phyloP scores from a whole-genome alignment of 192 early-diverging fungal genomes.

The Coemansia sp. region DNA sequence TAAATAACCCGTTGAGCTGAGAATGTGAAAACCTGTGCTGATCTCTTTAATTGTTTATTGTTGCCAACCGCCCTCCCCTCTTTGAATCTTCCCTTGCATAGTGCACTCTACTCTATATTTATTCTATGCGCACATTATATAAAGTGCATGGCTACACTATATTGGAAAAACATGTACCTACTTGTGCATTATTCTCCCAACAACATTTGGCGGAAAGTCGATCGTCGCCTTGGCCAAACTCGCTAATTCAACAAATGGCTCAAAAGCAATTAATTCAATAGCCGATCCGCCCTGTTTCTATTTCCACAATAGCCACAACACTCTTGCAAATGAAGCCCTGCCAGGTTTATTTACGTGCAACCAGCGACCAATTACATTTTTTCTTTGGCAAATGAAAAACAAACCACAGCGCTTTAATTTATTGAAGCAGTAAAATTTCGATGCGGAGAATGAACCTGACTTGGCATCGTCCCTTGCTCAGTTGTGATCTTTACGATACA shows the following conservation, averaged over 20 bases:
- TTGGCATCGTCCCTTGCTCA: not conserved
- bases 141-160: not conserved
- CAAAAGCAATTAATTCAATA: not conserved
- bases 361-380: not conserved
- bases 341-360: not conserved
- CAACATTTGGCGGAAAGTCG: not conserved
- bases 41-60: not conserved
- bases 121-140: not conserved
- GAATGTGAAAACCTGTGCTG: not conserved
- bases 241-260: not conserved
- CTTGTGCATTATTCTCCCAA: not conserved
- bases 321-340: not conserved
- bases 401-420: not conserved
- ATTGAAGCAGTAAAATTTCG: not conserved
- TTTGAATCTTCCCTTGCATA: slow-evolving; percentile 15
- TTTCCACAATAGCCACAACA: too few relatives aligned
- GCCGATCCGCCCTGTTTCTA: not conserved
- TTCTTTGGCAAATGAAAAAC: not conserved
- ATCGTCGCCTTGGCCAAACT: not conserved
- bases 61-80: not conserved
- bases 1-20: not conserved
- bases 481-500: too few relatives aligned
- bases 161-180: not conserved
- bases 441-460: not conserved
- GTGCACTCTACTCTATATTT: slow-evolving; percentile 15